A percentile compares a stretch with the other conserved stretches of the same genome.
Evolutionary conservation across 192 early-diverging fungal genomes (phyloP).

Genomic region (Pecoramyces ruminantium): DNA sequence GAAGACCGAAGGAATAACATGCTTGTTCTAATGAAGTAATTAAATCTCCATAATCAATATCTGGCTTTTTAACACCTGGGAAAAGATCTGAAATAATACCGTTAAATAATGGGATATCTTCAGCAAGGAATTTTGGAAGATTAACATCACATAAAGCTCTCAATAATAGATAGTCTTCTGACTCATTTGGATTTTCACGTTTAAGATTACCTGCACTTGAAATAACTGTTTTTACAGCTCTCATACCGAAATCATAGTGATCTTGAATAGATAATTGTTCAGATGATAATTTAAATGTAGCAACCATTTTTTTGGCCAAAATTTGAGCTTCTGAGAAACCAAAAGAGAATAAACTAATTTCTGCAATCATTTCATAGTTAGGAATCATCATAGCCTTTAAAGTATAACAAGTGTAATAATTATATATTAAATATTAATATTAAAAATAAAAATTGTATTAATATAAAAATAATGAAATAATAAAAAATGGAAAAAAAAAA

Average conservation of each 20-base stretch:
- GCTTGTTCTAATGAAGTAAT: conserved; percentile 20
- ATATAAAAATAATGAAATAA: no score
- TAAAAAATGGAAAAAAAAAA: no score
- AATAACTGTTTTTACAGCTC: conserved; percentile 43
- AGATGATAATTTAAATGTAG: conserved; percentile 38
- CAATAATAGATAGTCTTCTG: conserved; percentile 33
- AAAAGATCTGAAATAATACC: conserved; percentile 42
- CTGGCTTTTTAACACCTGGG: conserved; percentile 31
- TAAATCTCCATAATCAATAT: conserved; percentile 38
- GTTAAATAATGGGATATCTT: conserved; percentile 44
- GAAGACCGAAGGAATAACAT: conserved; percentile 22
- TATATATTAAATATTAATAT: no score
- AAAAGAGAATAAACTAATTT: conserved; percentile 42
- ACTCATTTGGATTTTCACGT: conserved; percentile 28
- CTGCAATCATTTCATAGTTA: conserved; percentile 47
- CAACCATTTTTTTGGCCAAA: conserved; percentile 41
- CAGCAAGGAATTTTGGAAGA: conserved; percentile 38
- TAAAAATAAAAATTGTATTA: no score
- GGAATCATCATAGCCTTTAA: conserved; percentile 54
- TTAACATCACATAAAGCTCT: conserved; percentile 40
- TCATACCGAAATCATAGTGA: conserved; percentile 49
- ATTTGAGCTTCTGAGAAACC: conserved; percentile 39
- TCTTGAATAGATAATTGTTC: conserved; percentile 43
- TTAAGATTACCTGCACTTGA: conserved; percentile 40
- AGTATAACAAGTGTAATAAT: no score